These are phyloP conservation scores for Colletotrichum theobromicola DNA, from an alignment of 2,329 filamentous ascomycete species.

Conservation along the genomic window DNA sequence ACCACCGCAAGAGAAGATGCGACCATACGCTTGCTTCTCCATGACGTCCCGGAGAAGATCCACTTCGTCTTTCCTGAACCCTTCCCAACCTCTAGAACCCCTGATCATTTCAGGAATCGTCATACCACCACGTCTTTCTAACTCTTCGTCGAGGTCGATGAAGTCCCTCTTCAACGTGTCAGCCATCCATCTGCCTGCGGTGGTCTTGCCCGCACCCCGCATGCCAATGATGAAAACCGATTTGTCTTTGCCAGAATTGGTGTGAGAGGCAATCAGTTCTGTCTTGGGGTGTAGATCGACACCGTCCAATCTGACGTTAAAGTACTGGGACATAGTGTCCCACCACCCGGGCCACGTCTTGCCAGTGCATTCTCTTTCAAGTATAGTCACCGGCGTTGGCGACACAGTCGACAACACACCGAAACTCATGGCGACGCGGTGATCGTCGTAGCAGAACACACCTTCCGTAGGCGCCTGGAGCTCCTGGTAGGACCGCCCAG, in stretches of 20 bases:
- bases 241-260: conserved; percentile 42
- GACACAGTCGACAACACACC: conserved; percentile 82
- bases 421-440: conserved; percentile 98
- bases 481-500: conserved; percentile 53
- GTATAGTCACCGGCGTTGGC: conserved; percentile 74
- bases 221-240: conserved; percentile 97
- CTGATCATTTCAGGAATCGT: conserved; percentile 88
- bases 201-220: conserved; percentile 97
- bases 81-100: conserved; percentile 77
- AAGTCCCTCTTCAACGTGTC: conserved; percentile 77
- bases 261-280: conserved; percentile 23
- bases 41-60: conserved; percentile 76
- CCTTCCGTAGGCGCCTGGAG: conserved; percentile 65
- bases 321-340: conserved; percentile 83
- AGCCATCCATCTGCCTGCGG: conserved; percentile 85
- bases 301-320: conserved; percentile 78
- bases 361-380: conserved; percentile 90
- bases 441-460: conserved; percentile 95
- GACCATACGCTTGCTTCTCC: conserved; percentile 73
- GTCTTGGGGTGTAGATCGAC: conserved; percentile 57
- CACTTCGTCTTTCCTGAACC: conserved; percentile 82
- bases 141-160: conserved; percentile 85
- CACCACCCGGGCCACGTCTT: conserved; percentile 99
- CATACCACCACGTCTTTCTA: conserved; percentile 76
- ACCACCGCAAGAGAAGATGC: conserved; percentile 93